Percentiles rank a stretch among this genome's conserved stretches.
These are phyloP conservation scores for Clarkia xantiana DNA, from an alignment of 345 rosid species.

Conservation along the genomic window DNA sequence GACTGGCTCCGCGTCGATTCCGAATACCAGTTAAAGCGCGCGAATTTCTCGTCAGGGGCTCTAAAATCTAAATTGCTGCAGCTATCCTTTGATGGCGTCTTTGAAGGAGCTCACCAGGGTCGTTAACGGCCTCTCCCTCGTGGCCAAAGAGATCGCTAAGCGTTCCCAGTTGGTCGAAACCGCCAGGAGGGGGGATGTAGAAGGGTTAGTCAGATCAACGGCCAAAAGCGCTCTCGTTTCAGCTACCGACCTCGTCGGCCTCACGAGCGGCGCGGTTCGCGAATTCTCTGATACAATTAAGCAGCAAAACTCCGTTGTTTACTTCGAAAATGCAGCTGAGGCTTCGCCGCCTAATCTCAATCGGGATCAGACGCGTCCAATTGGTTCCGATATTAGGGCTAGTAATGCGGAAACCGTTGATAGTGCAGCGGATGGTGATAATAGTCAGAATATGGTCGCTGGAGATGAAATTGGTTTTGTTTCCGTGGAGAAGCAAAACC, in stretches of 20 bases:
- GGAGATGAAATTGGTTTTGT: neutral
- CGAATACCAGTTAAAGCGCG: neutral
- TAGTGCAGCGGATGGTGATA: constrained; percentile 1
- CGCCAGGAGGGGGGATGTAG: constrained; percentile 39
- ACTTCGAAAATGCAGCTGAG: constrained; percentile 15
- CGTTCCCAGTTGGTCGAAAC: constrained; percentile 32
- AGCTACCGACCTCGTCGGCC: constrained; percentile 70
- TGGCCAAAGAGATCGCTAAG: constrained; percentile 56
- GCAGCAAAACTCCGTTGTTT: constrained; percentile 51
- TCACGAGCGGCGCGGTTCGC: constrained; percentile 57
- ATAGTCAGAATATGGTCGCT: constrained; percentile 5
- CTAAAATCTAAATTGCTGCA: too few species aligned
- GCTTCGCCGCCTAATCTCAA: neutral
- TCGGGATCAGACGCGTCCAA: neutral
- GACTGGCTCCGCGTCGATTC: neutral
- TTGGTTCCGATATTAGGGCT: neutral
- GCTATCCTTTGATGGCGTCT: constrained; percentile 10
- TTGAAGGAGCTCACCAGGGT: constrained; percentile 46
- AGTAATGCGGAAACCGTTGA: neutral
- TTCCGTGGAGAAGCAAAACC: neutral
- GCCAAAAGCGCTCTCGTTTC: constrained; percentile 52
- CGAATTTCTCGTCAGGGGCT: neutral
- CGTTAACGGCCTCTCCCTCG: constrained; percentile 47
- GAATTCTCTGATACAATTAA: constrained; percentile 32
- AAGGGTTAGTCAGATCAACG: constrained; percentile 37